Conservation (phyloP, 2,329 filamentous ascomycete genomes). For the Geoglossum cookeanum region DNA sequence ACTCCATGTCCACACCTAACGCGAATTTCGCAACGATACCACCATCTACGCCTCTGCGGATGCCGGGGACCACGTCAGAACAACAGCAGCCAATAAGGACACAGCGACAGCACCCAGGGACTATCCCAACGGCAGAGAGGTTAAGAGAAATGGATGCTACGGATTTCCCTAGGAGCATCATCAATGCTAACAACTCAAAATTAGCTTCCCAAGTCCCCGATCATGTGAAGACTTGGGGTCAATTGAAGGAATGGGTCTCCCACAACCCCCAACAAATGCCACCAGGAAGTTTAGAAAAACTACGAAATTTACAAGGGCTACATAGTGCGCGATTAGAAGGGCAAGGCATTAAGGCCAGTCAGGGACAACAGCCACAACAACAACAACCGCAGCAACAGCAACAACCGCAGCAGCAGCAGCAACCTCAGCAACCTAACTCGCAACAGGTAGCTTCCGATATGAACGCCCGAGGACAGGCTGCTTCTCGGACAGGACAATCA, state of each 20-base stretch:
- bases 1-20: slow-evolving; percentile 6
- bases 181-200: slow-evolving; percentile 17
- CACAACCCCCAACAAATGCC: slow-evolving; percentile 26
- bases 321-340: slow-evolving; percentile 20
- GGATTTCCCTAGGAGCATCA: slow-evolving; percentile 20
- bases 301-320: slow-evolving; percentile 23
- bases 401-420: background rate
- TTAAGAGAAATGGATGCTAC: slow-evolving; percentile 24
- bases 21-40: background rate
- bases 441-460: background rate
- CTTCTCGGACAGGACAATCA: background rate
- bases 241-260: slow-evolving; percentile 33
- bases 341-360: background rate
- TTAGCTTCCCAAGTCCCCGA: slow-evolving; percentile 24
- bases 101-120: slow-evolving; percentile 13
- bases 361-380: background rate
- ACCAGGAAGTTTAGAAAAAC: slow-evolving; percentile 21
- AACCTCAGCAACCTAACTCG: background rate
- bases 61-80: background rate
- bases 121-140: slow-evolving; percentile 23
- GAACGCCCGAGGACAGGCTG: background rate
- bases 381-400: background rate
- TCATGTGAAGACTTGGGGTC: slow-evolving; percentile 34
- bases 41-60: slow-evolving; percentile 10
- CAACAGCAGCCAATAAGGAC: slow-evolving; percentile 12